phyloP scores from a whole-genome alignment of 176 grass and related monocot genomes.

The Carex littledalei region DNA sequence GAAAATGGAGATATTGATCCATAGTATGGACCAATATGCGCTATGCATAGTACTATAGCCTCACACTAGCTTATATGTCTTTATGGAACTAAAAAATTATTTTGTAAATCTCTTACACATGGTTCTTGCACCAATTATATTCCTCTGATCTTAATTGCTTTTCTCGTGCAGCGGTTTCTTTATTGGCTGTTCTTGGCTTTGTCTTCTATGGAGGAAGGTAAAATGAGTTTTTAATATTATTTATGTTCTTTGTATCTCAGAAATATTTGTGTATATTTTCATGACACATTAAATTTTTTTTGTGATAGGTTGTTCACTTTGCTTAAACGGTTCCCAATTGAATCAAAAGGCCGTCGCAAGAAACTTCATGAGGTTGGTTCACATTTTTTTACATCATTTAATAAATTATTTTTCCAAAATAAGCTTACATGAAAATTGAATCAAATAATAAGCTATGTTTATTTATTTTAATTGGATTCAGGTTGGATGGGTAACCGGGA shows the following conservation, averaged over 20 bases:
- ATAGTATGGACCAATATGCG: too few relatives aligned
- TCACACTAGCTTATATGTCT: background rate
- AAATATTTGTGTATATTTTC: background rate
- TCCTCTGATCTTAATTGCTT: background rate
- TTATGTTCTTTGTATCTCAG: background rate
- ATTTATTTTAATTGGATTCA: constrained; percentile 1
- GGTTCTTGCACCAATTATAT: background rate
- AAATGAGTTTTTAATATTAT: background rate
- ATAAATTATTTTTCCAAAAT: background rate
- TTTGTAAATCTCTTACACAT: background rate
- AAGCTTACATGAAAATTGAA: background rate
- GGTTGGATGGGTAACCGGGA: constrained; percentile 25
- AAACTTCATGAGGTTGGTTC: constrained; percentile 21
- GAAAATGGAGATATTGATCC: too few relatives aligned
- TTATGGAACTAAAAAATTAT: background rate
- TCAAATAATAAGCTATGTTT: background rate
- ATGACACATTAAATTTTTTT: background rate
- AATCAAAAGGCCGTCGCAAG: constrained; percentile 23
- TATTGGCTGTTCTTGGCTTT: constrained; percentile 16
- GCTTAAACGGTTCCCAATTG: constrained; percentile 21
- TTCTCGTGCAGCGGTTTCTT: constrained; percentile 9
- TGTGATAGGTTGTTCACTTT: constrained; percentile 14
- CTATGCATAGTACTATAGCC: too few relatives aligned
- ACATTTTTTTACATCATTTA: background rate
- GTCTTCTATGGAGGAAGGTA: constrained; percentile 24